A percentile compares a stretch with the other conserved stretches of the same genome.
phyloP scores from a whole-genome alignment of 352 stramenopile species.

The Peronospora farinosa region DNA sequence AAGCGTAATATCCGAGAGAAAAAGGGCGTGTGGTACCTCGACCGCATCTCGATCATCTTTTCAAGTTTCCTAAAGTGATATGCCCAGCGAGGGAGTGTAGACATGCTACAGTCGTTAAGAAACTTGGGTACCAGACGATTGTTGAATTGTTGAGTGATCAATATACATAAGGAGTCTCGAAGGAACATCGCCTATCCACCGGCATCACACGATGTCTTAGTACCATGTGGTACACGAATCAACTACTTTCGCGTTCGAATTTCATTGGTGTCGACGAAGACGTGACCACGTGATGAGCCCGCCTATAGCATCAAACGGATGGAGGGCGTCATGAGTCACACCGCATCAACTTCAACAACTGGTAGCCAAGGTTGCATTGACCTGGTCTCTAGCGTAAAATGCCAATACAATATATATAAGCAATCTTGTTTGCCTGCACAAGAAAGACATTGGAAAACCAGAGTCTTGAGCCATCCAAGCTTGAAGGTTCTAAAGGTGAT shows the following conservation, averaged over 20 bases:
- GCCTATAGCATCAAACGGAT: conserved; percentile 1
- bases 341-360: neutral
- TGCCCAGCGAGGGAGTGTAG: neutral
- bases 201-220: conserved; percentile 13
- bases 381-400: neutral
- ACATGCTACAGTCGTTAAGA: neutral
- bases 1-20: conserved; percentile 11
- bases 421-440: too few species aligned
- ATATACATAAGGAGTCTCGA: conserved; percentile 10
- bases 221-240: conserved; percentile 17
- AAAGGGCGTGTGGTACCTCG: neutral
- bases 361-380: neutral
- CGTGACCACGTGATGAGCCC: conserved; percentile 9
- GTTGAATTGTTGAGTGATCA: neutral
- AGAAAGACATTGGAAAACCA: neutral
- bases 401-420: too few species aligned
- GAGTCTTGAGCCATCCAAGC: neutral
- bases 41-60: conserved; percentile 12
- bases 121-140: neutral
- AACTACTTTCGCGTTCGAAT: conserved; percentile 12
- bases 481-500: conserved; percentile 5
- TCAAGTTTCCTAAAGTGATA: conserved; percentile 9
- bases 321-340: neutral
- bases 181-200: conserved; percentile 1
- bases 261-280: conserved; percentile 26